phyloP scores from a whole-genome alignment of 1,284 basidiomycete genomes.

The Sutorius eximius region DNA sequence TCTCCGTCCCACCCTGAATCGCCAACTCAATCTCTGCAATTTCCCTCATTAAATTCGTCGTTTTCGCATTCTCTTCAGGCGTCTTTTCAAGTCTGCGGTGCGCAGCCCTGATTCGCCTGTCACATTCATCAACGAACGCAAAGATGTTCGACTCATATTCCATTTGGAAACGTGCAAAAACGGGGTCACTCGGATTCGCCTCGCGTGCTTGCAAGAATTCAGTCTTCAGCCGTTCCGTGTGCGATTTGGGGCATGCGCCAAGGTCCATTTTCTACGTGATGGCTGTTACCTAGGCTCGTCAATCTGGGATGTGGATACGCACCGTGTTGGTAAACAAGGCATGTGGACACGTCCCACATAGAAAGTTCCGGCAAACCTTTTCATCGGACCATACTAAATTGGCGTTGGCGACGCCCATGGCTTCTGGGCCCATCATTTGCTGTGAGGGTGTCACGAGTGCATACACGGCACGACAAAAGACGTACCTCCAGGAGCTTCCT shows the following conservation, averaged over 20 bases:
- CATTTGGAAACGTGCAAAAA: conserved; percentile 83
- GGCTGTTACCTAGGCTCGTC: conserved; percentile 8
- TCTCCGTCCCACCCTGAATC: conserved; percentile 97
- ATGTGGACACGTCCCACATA: conserved; percentile 98
- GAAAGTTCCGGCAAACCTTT: conserved; percentile 98
- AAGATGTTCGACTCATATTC: conserved; percentile 97
- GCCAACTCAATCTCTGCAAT: conserved; percentile 99
- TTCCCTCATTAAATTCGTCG: conserved; percentile 98
- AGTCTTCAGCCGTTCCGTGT: conserved; percentile 91
- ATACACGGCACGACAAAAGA: conserved; percentile 4
- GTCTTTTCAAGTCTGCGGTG: conserved; percentile 98
- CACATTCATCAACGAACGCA: conserved; percentile 96
- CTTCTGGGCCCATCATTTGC: conserved; percentile 99
- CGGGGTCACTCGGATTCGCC: conserved; percentile 71
- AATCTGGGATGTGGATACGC: conserved; percentile 36
- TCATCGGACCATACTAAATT: conserved; percentile 96
- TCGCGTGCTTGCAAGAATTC: conserved; percentile 84
- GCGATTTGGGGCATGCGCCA: conserved; percentile 95
- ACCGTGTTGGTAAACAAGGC: conserved; percentile 98
- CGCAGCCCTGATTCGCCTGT: conserved; percentile 91
- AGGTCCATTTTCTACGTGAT: conserved; percentile 94
- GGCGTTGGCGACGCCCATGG: conserved; percentile 91
- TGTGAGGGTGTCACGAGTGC: conserved; percentile 34
- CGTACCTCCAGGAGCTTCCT: conserved; percentile 86
- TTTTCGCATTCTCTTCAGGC: conserved; percentile 98